These are phyloP conservation scores for Helenozyma baotianmanensis DNA, from an alignment of 805 yeast genomes.

Conservation along the genomic window DNA sequence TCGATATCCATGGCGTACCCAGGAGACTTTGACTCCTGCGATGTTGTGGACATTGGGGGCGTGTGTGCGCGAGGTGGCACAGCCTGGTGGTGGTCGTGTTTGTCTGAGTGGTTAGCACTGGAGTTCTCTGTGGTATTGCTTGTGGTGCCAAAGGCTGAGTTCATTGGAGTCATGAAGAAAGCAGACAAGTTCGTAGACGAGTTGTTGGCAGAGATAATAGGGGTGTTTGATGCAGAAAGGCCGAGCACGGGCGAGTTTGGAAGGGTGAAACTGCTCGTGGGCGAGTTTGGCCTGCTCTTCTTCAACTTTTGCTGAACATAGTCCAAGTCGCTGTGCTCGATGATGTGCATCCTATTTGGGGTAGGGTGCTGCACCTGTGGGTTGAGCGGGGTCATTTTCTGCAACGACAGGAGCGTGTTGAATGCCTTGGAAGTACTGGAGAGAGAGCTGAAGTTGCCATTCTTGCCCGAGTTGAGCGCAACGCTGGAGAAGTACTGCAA, in stretches of 20 bases:
- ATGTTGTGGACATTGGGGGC: not conserved
- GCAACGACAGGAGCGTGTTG: slow-evolving; percentile 45
- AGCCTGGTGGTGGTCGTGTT: slow-evolving; percentile 1
- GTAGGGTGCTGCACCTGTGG: slow-evolving; percentile 15
- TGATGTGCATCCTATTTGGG: slow-evolving; percentile 15
- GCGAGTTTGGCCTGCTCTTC: slow-evolving; percentile 49
- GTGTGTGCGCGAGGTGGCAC: not conserved
- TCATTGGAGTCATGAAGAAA: slow-evolving; percentile 31
- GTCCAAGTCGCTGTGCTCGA: slow-evolving; percentile 46
- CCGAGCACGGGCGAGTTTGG: slow-evolving; percentile 44
- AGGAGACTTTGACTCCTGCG: slow-evolving; percentile 1
- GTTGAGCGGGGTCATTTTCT: slow-evolving; percentile 51
- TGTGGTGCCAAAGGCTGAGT: not conserved
- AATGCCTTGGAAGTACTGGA: slow-evolving; percentile 25
- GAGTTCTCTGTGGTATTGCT: not conserved
- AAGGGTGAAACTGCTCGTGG: slow-evolving; percentile 32
- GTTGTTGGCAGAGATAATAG: slow-evolving; percentile 38
- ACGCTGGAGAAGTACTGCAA: slow-evolving; percentile 38
- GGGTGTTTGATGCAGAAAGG: slow-evolving; percentile 35
- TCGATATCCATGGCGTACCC: slow-evolving; percentile 2
- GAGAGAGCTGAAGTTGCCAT: slow-evolving; percentile 14
- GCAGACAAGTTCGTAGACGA: slow-evolving; percentile 35
- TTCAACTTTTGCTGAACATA: slow-evolving; percentile 42
- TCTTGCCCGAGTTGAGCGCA: slow-evolving; percentile 25
- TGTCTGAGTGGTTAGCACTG: not conserved